phyloP scores from a whole-genome alignment of 2,329 filamentous ascomycete genomes.

The Colletotrichum spaethianum region DNA sequence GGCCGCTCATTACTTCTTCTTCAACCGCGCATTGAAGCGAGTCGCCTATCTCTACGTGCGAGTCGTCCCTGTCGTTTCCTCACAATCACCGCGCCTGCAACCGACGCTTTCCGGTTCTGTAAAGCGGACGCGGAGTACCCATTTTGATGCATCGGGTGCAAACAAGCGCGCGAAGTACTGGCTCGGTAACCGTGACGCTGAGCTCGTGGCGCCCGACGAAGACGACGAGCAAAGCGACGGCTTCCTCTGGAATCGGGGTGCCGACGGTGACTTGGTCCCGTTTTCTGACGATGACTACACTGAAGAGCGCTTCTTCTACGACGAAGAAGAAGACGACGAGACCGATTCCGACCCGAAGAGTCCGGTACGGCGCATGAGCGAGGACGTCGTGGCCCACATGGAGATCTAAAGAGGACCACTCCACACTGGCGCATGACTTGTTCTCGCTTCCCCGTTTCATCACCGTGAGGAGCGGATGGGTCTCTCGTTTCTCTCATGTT shows the following conservation, averaged over 20 bases:
- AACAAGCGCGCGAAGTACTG: conserved; percentile 90
- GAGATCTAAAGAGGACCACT: conserved; percentile 64
- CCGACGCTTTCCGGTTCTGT: conserved; percentile 43
- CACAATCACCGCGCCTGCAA: conserved; percentile 56
- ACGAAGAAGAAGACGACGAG: conserved; percentile 60
- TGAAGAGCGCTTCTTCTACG: conserved; percentile 61
- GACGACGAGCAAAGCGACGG: conserved; percentile 68
- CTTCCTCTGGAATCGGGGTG: conserved; percentile 70
- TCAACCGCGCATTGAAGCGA: conserved; percentile 92
- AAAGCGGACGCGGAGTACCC: conserved; percentile 48
- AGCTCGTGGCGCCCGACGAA: conserved; percentile 60
- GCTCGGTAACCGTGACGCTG: conserved; percentile 79
- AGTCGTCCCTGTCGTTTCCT: conserved; percentile 83
- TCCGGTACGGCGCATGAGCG: conserved; percentile 70
- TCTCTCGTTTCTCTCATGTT: conserved; percentile 26
- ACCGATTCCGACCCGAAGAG: conserved; percentile 55
- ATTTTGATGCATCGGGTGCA: conserved; percentile 62
- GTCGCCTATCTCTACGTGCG: conserved; percentile 95
- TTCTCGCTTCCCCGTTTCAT: conserved; percentile 35
- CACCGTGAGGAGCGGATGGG: conserved; percentile 16
- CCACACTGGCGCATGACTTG: conserved; percentile 33
- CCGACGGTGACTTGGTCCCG: conserved; percentile 70
- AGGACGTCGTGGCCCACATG: conserved; percentile 75
- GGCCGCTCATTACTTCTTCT: conserved; percentile 98
- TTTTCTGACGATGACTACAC: conserved; percentile 67